These are phyloP conservation scores for Gossypium mustelinum DNA, from an alignment of 345 rosid species.

Conservation along the genomic window DNA sequence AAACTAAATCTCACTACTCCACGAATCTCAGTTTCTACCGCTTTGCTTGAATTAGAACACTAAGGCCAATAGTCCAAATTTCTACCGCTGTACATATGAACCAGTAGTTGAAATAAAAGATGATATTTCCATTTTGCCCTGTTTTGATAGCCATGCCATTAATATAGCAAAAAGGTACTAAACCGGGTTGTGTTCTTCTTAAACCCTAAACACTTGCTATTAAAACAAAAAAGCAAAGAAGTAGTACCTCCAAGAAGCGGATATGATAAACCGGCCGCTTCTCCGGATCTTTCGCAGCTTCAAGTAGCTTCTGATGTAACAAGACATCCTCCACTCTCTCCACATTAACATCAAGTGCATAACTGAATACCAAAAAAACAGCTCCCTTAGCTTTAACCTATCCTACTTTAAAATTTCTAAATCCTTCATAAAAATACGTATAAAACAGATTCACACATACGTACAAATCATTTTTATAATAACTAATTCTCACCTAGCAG, in stretches of 20 bases:
- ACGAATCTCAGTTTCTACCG: neutral
- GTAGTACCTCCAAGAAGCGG: constrained; percentile 59
- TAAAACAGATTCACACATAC: neutral
- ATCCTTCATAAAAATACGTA: neutral
- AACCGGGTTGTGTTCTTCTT: neutral
- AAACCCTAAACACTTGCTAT: constrained; percentile 2
- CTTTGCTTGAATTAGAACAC: neutral
- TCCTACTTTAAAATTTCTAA: neutral
- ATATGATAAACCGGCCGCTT: constrained; percentile 55
- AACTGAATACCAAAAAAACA: constrained; percentile 32
- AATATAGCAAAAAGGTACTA: neutral
- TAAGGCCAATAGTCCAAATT: neutral
- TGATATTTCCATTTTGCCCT: neutral
- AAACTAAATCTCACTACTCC: neutral
- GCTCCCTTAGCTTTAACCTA: neutral
- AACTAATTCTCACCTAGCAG: constrained; percentile 43
- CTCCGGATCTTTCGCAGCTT: constrained; percentile 53
- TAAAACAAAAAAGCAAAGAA: neutral
- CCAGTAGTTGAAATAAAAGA: neutral
- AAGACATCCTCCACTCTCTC: constrained; percentile 64
- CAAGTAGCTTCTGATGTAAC: constrained; percentile 55
- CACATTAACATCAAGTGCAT: constrained; percentile 62
- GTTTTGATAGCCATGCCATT: neutral
- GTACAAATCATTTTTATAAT: neutral
- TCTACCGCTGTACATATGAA: neutral